These are phyloP conservation scores for Phlyctochytrium arcticum DNA, from an alignment of 192 early-diverging fungal genomes.

Conservation along the genomic window DNA sequence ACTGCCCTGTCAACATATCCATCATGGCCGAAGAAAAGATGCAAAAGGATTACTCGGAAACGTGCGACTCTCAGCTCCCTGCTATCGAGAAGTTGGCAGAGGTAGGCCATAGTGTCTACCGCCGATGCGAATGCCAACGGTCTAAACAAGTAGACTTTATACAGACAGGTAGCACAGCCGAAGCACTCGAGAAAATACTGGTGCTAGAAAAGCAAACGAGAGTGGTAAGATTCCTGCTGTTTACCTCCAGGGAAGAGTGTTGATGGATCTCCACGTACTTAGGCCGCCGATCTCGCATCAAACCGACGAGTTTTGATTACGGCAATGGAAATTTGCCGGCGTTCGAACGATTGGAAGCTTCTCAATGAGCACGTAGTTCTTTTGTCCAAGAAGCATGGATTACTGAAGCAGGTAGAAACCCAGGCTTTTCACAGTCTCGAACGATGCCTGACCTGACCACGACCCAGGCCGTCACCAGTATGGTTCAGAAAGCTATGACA, in stretches of 20 bases:
- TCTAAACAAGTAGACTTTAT: too few relatives aligned
- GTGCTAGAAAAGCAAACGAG: slow-evolving; percentile 93
- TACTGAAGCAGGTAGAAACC: slow-evolving; percentile 71
- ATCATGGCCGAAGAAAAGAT: slow-evolving; percentile 60
- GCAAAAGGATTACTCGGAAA: slow-evolving; percentile 85
- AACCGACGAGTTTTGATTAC: slow-evolving; percentile 81
- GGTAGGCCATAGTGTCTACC: too few relatives aligned
- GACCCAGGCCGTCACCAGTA: slow-evolving; percentile 80
- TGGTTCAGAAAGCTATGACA: slow-evolving; percentile 91
- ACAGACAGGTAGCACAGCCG: slow-evolving; percentile 64
- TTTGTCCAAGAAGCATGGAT: slow-evolving; percentile 95
- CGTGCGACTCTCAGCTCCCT: slow-evolving; percentile 74
- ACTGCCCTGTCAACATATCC: too few relatives aligned
- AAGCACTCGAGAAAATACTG: slow-evolving; percentile 86
- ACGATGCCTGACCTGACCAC: background rate
- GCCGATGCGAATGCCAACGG: too few relatives aligned
- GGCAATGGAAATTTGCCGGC: slow-evolving; percentile 69
- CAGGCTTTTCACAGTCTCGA: background rate
- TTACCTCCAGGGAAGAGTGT: background rate
- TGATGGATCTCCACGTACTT: slow-evolving; percentile 24
- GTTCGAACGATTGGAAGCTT: slow-evolving; percentile 77
- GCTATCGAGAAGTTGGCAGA: slow-evolving; percentile 68
- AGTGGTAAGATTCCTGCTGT: slow-evolving; percentile 51
- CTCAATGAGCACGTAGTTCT: slow-evolving; percentile 89
- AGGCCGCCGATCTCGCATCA: slow-evolving; percentile 83